These are phyloP conservation scores for Tolypocladium endophyticum DNA, from an alignment of 2,329 filamentous ascomycete species.

Conservation along the genomic window DNA sequence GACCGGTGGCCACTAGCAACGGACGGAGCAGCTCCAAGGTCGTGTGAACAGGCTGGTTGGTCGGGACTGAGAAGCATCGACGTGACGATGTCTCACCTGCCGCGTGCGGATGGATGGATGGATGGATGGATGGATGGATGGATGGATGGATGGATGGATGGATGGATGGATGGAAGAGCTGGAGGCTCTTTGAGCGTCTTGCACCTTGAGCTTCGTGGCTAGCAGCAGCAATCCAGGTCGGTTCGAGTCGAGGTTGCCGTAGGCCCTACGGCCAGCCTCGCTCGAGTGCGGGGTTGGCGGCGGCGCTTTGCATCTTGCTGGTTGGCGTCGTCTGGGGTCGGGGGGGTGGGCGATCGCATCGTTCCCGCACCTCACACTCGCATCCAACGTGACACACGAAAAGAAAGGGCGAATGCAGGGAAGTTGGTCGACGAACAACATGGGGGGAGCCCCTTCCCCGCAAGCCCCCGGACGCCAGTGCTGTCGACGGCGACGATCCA, in stretches of 20 bases:
- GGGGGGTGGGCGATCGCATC: slow-evolving; percentile 19
- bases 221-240: not conserved
- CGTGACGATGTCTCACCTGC: not conserved
- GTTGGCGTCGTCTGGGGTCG: slow-evolving; percentile 7
- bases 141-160: not conserved
- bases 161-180: not conserved
- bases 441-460: not conserved
- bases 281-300: not conserved
- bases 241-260: not conserved
- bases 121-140: not conserved
- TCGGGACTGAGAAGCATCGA: not conserved
- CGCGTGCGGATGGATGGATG: not conserved
- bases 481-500: not conserved
- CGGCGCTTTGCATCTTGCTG: not conserved
- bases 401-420: not conserved
- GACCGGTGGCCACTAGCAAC: too few relatives aligned
- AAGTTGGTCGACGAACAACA: not conserved
- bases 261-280: not conserved
- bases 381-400: not conserved
- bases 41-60: not conserved
- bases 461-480: not conserved
- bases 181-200: not conserved
- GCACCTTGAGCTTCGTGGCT: not conserved
- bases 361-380: slow-evolving; percentile 19
- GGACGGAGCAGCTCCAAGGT: not conserved